Conservation (phyloP, 306 rosid genomes). For the Luffa aegyptiaca region DNA sequence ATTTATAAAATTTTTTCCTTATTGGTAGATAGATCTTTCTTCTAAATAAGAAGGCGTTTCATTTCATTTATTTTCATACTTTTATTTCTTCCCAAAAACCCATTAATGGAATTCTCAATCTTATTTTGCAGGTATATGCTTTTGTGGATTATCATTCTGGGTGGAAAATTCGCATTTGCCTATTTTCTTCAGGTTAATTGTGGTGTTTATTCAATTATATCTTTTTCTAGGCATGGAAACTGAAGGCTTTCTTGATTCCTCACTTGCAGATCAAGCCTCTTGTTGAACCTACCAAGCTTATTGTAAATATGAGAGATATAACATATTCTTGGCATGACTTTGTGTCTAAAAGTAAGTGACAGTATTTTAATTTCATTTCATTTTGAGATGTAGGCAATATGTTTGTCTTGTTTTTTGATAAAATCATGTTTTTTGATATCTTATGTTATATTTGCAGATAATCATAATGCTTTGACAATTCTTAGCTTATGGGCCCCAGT, state of each 20-base stretch:
- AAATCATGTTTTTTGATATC: neutral
- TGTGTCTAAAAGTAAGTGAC: conserved; percentile 55
- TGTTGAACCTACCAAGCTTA: conserved; percentile 52
- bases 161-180: conserved; percentile 77
- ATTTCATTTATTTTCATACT: too few relatives aligned
- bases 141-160: conserved; percentile 71
- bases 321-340: conserved; percentile 80
- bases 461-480: conserved; percentile 65
- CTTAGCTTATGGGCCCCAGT: conserved; percentile 82
- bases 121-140: conserved; percentile 62
- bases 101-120: neutral
- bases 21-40: too few relatives aligned
- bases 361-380: neutral
- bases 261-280: conserved; percentile 69
- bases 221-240: neutral
- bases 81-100: too few relatives aligned
- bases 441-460: conserved; percentile 41
- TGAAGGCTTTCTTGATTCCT: neutral
- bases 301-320: conserved; percentile 23
- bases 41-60: too few relatives aligned
- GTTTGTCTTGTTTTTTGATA: neutral
- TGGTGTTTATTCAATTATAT: neutral
- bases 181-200: conserved; percentile 81
- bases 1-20: too few relatives aligned
- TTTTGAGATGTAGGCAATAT: neutral